Percentiles rank a stretch among this genome's conserved stretches.
Conservation (phyloP, 306 rosid species). For the Luffa aegyptiaca region DNA sequence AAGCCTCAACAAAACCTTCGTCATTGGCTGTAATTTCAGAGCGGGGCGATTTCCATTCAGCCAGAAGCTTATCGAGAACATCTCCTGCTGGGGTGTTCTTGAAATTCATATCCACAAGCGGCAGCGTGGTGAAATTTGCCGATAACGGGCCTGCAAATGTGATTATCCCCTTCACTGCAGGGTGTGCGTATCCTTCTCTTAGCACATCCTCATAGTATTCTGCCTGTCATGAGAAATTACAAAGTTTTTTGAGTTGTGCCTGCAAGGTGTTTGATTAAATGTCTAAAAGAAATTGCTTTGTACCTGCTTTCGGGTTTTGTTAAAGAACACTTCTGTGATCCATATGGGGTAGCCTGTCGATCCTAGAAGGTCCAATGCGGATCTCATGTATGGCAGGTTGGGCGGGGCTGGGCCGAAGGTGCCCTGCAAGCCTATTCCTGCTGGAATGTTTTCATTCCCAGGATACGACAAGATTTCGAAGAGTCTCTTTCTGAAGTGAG, state of each 20-base stretch:
- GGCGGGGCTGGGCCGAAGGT: slow-evolving; percentile 36
- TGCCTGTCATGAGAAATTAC: slow-evolving; percentile 24
- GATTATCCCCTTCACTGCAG: slow-evolving; percentile 68
- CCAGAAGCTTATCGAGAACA: slow-evolving; percentile 57
- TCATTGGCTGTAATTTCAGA: slow-evolving; percentile 27
- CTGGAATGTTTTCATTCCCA: background rate
- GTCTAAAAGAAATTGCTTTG: background rate
- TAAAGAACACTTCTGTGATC: slow-evolving; percentile 43
- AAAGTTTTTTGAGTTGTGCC: background rate
- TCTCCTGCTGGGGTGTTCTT: slow-evolving; percentile 56
- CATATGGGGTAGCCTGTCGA: slow-evolving; percentile 54
- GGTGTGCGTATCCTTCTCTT: slow-evolving; percentile 62
- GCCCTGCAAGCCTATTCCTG: slow-evolving; percentile 58
- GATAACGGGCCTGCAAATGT: slow-evolving; percentile 54
- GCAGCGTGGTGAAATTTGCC: slow-evolving; percentile 44
- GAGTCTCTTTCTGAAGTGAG: slow-evolving; percentile 36
- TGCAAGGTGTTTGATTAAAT: background rate
- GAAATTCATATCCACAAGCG: slow-evolving; percentile 43
- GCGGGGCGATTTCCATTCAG: slow-evolving; percentile 45
- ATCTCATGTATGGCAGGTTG: slow-evolving; percentile 50
- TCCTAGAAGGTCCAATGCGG: slow-evolving; percentile 61
- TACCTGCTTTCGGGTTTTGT: background rate
- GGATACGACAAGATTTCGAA: slow-evolving; percentile 28
- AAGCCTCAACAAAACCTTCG: slow-evolving; percentile 37
- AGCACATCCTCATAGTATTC: slow-evolving; percentile 52